Conservation (phyloP, 768 basidiomycete species). For the Postia placenta region DNA sequence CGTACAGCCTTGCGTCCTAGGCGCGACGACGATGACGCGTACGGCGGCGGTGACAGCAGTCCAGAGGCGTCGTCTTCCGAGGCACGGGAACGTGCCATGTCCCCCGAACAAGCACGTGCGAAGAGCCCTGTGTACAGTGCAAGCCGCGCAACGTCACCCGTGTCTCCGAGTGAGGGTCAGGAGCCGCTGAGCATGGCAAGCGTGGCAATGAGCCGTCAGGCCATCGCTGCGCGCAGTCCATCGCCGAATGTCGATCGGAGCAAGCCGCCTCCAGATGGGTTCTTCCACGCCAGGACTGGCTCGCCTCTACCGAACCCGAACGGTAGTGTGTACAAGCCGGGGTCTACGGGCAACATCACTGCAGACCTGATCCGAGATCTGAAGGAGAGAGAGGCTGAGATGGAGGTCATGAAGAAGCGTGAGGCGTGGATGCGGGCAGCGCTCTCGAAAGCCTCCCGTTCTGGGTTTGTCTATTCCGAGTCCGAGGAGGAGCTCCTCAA, state of each 20-base stretch:
- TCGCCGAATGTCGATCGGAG: conserved; percentile 52
- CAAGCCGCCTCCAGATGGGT: conserved; percentile 55
- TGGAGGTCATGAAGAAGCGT: conserved; percentile 70
- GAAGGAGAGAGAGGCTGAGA: conserved; percentile 75
- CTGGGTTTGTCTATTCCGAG: conserved; percentile 67
- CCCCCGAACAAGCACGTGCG: conserved; percentile 52
- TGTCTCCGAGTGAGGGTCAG: conserved; percentile 5
- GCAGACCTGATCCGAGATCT: conserved; percentile 76
- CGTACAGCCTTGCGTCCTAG: conserved; percentile 46
- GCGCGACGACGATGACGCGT: conserved; percentile 38
- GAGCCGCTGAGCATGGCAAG: conserved; percentile 48
- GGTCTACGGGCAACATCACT: conserved; percentile 64
- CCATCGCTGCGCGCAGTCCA: conserved; percentile 45
- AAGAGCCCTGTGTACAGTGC: conserved; percentile 47
- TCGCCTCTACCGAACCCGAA: conserved; percentile 43
- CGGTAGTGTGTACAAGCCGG: conserved; percentile 37
- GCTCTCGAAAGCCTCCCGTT: conserved; percentile 63
- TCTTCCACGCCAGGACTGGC: conserved; percentile 38
- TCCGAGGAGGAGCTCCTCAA: conserved; percentile 39
- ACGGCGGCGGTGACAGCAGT: conserved; percentile 46
- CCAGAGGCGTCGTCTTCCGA: conserved; percentile 40
- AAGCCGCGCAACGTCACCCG: conserved; percentile 59
- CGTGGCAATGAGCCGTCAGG: conserved; percentile 48
- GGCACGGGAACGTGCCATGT: conserved; percentile 40
- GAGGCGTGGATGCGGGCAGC: conserved; percentile 85